These are phyloP conservation scores for Apiospora marii DNA, from an alignment of 2,329 filamentous ascomycete genomes.

Conservation along the genomic window DNA sequence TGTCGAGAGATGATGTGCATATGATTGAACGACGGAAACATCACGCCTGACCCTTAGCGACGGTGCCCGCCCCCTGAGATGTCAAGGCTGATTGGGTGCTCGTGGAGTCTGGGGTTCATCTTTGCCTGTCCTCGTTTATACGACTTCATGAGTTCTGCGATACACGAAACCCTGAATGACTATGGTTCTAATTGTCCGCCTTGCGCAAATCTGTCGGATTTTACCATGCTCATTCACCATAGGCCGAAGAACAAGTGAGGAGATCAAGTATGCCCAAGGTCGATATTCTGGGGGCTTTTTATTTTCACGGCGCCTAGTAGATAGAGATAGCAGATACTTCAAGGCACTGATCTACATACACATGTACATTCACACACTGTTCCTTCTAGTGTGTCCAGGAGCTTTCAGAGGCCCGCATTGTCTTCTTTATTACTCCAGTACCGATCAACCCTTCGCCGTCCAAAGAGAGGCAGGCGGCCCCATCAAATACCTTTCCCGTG, in stretches of 20 bases:
- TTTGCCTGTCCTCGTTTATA: conserved; percentile 1
- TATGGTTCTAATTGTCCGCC: not conserved
- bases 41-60: not conserved
- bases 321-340: not conserved
- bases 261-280: not conserved
- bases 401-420: not conserved
- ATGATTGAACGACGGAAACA: conserved; percentile 15
- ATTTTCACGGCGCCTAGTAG: not conserved
- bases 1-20: conserved; percentile 5
- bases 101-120: conserved; percentile 7
- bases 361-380: not conserved
- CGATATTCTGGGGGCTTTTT: not conserved
- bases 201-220: too few relatives aligned
- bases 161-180: not conserved
- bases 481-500: not conserved
- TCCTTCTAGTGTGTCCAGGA: not conserved
- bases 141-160: not conserved
- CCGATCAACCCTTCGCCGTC: not conserved
- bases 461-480: not conserved
- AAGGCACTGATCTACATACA: conserved; percentile 12
- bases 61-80: not conserved
- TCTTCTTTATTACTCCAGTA: not conserved
- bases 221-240: not conserved
- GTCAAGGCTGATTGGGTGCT: not conserved
- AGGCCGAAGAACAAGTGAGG: not conserved